Base-by-base conservation (phyloP, 352 stramenopile species). In the Globisporangium echinulatum region DNA sequence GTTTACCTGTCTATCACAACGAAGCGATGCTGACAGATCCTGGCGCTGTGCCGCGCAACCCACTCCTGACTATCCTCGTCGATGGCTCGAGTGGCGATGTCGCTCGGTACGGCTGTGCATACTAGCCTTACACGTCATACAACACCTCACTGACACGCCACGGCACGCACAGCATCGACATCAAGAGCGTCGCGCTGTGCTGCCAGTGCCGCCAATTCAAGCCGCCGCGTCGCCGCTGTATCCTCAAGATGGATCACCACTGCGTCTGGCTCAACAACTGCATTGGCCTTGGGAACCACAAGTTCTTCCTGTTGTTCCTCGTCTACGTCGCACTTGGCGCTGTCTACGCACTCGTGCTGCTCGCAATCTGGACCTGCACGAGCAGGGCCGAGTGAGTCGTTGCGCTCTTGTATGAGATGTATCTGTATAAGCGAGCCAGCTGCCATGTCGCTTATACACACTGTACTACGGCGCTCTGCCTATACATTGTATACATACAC, bases 261-360 rank as follows among this genome's bases (percentile, higher is more conserved):
- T 98, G 97, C 72, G 96, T 96, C 19, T 99, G 96, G 96, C 90
- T 99, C 42, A 99, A 99, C 82, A 99, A 99, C 84, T 99, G 96
- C 72, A 96, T 99, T 55, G 97, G 96, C 8, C 89, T 99, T 63
- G 95, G 95, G 58, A 99, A 99, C 81, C 96, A 99, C 90, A 99
- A 99, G 79, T 94, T 94, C 64, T 95, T 95, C 61, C 59, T 95
- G 59, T 78, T 93, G 52, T 95, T 93, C 58, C 90, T 95, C 66
- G 91, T 95, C 63, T 95, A 93, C 65, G 84, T 98, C 7, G 99
- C 97, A 54, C n/a, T 98, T 9, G 77, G 97, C 17, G 99, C 96
- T 54, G 53, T 76, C 8, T 99, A 99, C 72, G 88, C 95, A 48
- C 71, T 99, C 43, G 72, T 78, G n/a, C 85, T n/a, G n/a, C n/a